phyloP scores from a whole-genome alignment of 139 green algal genomes.

The Raphidocelis subcapitata region DNA sequence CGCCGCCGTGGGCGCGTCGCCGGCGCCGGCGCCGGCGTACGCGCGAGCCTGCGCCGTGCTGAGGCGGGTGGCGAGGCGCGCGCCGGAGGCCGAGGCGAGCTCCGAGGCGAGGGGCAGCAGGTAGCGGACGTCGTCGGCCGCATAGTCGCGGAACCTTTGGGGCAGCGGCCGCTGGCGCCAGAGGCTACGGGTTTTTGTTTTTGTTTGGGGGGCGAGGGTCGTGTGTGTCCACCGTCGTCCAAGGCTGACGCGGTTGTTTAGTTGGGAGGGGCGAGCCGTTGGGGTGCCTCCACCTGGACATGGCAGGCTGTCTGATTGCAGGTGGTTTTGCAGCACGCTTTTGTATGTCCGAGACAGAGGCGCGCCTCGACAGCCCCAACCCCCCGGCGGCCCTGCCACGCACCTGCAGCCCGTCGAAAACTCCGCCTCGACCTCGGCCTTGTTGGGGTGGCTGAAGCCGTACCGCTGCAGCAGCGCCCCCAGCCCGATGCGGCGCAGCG shows the following conservation, averaged over 20 bases:
- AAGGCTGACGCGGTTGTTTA: background rate
- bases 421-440: background rate
- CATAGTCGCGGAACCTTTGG: background rate
- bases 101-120: slow-evolving; percentile 12
- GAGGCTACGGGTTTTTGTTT: background rate
- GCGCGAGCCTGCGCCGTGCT: too few species aligned
- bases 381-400: too few species aligned
- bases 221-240: background rate
- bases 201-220: background rate
- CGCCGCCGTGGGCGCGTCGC: too few species aligned
- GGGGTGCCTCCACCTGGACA: too few species aligned
- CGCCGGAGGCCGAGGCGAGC: too few species aligned
- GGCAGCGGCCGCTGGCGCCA: slow-evolving; percentile 11
- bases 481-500: background rate
- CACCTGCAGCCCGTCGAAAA: background rate
- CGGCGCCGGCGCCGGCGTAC: too few species aligned
- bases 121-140: slow-evolving; percentile 24
- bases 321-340: too few species aligned
- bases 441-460: background rate
- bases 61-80: too few species aligned
- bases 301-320: too few species aligned
- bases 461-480: background rate
- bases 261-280: too few species aligned
- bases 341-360: background rate
- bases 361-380: background rate